phyloP scores from a whole-genome alignment of 352 stramenopile genomes.

The Pythium myriotylum region DNA sequence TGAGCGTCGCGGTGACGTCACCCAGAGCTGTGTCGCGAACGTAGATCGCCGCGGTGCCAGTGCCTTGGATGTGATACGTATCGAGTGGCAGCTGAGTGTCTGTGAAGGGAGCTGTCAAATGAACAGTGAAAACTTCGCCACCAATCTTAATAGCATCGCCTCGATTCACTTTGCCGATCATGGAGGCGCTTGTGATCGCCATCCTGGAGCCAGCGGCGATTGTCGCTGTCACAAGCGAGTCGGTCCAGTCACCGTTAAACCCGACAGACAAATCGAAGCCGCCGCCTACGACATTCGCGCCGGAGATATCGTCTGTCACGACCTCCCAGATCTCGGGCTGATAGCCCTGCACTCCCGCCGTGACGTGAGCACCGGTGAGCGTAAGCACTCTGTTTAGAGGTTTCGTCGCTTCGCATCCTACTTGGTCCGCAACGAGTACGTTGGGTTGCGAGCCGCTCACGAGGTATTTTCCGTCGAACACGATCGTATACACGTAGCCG shows the following conservation, averaged over 20 bases:
- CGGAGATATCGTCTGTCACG: conserved; percentile 38
- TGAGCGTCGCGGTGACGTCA: conserved; percentile 50
- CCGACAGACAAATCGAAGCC: conserved; percentile 76
- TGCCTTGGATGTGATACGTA: conserved; percentile 66
- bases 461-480: conserved; percentile 68
- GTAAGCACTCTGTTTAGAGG: conserved; percentile 57
- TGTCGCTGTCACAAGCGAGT: conserved; percentile 37
- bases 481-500: conserved; percentile 71
- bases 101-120: conserved; percentile 69
- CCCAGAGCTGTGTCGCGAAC: conserved; percentile 69
- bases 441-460: conserved; percentile 59
- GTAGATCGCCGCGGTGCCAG: conserved; percentile 33
- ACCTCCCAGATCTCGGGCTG: conserved; percentile 73
- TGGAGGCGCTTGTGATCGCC: conserved; percentile 40
- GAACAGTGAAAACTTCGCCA: conserved; percentile 62
- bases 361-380: conserved; percentile 46
- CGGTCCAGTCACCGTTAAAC: conserved; percentile 61
- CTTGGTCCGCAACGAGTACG: conserved; percentile 46
- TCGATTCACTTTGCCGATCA: conserved; percentile 73
- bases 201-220: conserved; percentile 56
- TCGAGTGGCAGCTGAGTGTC: conserved; percentile 64
- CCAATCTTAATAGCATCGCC: conserved; percentile 60
- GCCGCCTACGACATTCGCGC: conserved; percentile 44
- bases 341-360: conserved; percentile 44
- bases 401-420: conserved; percentile 37